A percentile compares a stretch with the other conserved stretches of the same genome.
Conservation (phyloP, 164 flowering plant species). For the Chimonanthus praecox region DNA sequence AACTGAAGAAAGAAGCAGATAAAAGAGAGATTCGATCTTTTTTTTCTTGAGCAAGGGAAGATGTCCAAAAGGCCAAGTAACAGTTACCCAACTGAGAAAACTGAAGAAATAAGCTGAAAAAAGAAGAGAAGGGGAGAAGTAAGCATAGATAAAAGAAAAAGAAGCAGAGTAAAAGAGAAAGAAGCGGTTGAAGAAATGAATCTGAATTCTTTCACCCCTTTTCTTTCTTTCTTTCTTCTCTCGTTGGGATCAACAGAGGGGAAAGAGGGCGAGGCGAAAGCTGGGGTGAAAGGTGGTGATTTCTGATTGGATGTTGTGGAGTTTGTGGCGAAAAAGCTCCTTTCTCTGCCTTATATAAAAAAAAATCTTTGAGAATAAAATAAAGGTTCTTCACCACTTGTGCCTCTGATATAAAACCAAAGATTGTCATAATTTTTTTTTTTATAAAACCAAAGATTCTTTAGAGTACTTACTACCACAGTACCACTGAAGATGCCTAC, state of each 20-base stretch:
- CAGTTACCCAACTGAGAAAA: conserved; percentile 21
- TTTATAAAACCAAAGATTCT: no score
- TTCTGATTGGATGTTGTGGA: conserved; percentile 22
- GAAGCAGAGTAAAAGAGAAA: conserved; percentile 9
- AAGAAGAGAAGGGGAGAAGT: conserved; percentile 7
- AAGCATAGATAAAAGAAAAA: background rate
- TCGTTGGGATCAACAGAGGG: background rate
- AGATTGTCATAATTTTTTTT: no score
- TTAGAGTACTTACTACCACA: no score
- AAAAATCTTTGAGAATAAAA: background rate
- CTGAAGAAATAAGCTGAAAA: conserved; percentile 16
- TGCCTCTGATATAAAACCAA: background rate
- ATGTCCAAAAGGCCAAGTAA: conserved; percentile 5
- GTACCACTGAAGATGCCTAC: no score
- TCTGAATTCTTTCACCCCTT: background rate
- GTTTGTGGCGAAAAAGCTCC: conserved; percentile 16
- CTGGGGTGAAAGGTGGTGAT: conserved; percentile 9
- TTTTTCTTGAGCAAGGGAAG: conserved; percentile 12
- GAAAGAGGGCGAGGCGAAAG: background rate
- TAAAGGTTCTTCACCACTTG: background rate
- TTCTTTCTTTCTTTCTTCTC: background rate
- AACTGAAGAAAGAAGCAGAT: conserved; percentile 15
- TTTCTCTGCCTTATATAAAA: conserved; percentile 4
- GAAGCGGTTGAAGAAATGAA: conserved; percentile 12
- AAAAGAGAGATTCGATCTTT: conserved; percentile 8